These are phyloP conservation scores for Globisporangium spiculum DNA, from an alignment of 352 stramenopile genomes.

Conservation along the genomic window DNA sequence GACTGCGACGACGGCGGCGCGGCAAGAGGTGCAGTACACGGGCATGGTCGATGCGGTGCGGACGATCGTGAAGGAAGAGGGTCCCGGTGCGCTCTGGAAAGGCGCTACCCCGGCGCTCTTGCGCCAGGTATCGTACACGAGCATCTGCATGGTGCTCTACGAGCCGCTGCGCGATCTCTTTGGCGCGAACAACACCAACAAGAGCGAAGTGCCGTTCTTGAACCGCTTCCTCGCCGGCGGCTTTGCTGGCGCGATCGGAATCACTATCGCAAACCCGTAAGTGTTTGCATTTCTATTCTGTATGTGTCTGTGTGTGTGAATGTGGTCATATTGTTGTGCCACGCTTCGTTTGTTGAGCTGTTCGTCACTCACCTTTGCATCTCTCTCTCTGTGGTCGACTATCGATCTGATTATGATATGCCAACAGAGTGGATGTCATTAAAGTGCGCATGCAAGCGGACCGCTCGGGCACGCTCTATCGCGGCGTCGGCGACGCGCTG, in stretches of 20 bases:
- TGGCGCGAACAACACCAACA: conserved; percentile 35
- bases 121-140: conserved; percentile 86
- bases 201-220: conserved; percentile 60
- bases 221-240: conserved; percentile 83
- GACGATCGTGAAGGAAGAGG: conserved; percentile 73
- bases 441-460: conserved; percentile 87
- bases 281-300: conserved; percentile 17
- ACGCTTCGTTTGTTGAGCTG: conserved; percentile 7
- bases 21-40: conserved; percentile 45
- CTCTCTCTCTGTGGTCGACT: not conserved
- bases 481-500: conserved; percentile 64
- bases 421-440: conserved; percentile 78
- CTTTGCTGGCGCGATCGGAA: conserved; percentile 73
- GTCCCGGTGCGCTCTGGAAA: conserved; percentile 65
- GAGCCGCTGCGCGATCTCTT: conserved; percentile 79
- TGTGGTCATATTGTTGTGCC: not conserved
- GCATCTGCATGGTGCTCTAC: conserved; percentile 85
- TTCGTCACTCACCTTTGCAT: not conserved
- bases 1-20: conserved; percentile 11
- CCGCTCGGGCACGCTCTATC: conserved; percentile 64
- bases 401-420: conserved; percentile 12
- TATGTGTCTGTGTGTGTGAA: not conserved
- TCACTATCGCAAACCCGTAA: conserved; percentile 83
- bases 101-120: conserved; percentile 72
- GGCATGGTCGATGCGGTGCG: conserved; percentile 71